A percentile compares a stretch with the other conserved stretches of the same genome.
Conservation (phyloP, 2,329 filamentous ascomycete species). For the Beauveria varroae region DNA sequence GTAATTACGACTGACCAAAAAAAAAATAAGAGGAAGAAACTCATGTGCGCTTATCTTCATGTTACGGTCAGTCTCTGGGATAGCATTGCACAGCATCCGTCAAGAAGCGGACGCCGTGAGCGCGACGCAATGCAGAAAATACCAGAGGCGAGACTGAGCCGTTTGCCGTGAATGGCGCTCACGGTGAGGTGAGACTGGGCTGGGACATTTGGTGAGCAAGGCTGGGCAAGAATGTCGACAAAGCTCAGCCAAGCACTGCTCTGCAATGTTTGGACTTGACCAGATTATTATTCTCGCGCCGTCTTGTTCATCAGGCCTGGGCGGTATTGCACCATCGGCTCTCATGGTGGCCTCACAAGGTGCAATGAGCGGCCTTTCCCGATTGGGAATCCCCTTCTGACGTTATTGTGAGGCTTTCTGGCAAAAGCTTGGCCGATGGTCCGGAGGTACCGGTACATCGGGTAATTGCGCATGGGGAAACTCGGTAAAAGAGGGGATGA, state of each 20-base stretch:
- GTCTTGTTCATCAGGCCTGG: neutral
- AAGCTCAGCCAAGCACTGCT: neutral
- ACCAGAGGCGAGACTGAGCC: no score
- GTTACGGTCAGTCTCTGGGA: no score
- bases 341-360: neutral
- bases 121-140: no score
- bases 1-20: no score
- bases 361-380: neutral
- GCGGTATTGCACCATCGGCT: slow-evolving; percentile 13
- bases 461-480: neutral
- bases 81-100: no score
- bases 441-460: slow-evolving; percentile 7
- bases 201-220: neutral
- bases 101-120: no score
- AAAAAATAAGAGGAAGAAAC: no score
- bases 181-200: neutral
- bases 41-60: no score
- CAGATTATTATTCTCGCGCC: no score
- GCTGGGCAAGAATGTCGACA: slow-evolving; percentile 7
- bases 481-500: no score
- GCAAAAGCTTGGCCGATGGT: slow-evolving; percentile 7
- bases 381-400: neutral
- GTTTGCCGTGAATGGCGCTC: neutral
- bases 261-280: no score
- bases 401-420: slow-evolving; percentile 8